phyloP scores from a whole-genome alignment of 345 rosid genomes.

The Trapa incisa region DNA sequence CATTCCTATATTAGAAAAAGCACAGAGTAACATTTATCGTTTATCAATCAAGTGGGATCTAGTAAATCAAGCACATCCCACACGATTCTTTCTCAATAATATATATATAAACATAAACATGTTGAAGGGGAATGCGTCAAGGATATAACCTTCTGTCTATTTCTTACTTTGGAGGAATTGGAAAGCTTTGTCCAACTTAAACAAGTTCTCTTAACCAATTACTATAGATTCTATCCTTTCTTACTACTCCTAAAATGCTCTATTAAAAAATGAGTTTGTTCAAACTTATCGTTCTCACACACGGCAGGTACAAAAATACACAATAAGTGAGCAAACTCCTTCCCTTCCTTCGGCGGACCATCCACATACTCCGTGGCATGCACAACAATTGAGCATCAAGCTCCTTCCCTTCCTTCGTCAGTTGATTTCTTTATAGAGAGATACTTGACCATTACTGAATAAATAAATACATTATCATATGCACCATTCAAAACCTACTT shows the following conservation, averaged over 20 bases:
- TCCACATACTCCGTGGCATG: constrained; percentile 49
- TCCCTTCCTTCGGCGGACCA: constrained; percentile 14
- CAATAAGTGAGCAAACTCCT: constrained; percentile 18
- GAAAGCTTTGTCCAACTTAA: constrained; percentile 32
- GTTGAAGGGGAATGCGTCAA: constrained; percentile 47
- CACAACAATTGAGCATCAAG: constrained; percentile 3
- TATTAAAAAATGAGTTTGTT: constrained; percentile 39
- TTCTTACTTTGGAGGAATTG: constrained; percentile 44
- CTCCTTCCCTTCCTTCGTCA: neutral
- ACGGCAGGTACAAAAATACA: constrained; percentile 37
- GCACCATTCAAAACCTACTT: constrained; percentile 49
- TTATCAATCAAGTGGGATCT: constrained; percentile 36
- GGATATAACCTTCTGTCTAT: constrained; percentile 36
- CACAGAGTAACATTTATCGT: constrained; percentile 60
- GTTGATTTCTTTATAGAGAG: constrained; percentile 39
- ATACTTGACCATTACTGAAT: constrained; percentile 43
- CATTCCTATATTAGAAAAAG: constrained; percentile 77
- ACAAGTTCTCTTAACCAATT: constrained; percentile 47
- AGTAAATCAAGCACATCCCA: constrained; percentile 51
- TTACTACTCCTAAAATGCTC: constrained; percentile 35
- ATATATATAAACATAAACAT: constrained; percentile 24
- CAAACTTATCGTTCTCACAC: constrained; percentile 29
- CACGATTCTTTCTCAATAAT: constrained; percentile 45
- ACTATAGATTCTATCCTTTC: constrained; percentile 41
- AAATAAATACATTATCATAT: constrained; percentile 32